phyloP scores from a whole-genome alignment of 805 yeast genomes.

The Yamadazyma takamatsuzukensis region DNA sequence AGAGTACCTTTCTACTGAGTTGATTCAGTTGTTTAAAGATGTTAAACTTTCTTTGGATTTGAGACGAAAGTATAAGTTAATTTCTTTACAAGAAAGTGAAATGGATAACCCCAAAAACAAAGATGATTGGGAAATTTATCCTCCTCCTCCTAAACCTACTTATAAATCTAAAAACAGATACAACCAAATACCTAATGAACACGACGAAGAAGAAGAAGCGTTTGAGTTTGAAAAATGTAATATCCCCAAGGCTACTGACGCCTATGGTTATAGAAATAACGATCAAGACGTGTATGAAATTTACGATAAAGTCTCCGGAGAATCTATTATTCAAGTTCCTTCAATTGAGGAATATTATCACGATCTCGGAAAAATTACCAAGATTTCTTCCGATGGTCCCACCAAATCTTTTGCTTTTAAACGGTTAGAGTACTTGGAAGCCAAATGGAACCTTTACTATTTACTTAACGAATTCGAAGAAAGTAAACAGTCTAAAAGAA shows the following conservation, averaged over 20 bases:
- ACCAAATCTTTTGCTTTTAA: slow-evolving; percentile 94
- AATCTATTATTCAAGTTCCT: slow-evolving; percentile 60
- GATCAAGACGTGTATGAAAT: slow-evolving; percentile 71
- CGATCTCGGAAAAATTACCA: slow-evolving; percentile 73
- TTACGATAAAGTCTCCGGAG: slow-evolving; percentile 24
- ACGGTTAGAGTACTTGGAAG: slow-evolving; percentile 89
- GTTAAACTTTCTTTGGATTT: slow-evolving; percentile 65
- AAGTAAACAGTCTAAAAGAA: slow-evolving; percentile 80
- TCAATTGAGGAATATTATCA: slow-evolving; percentile 77
- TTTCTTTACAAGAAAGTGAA: slow-evolving; percentile 66
- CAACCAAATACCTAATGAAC: slow-evolving; percentile 37
- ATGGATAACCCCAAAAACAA: slow-evolving; percentile 81
- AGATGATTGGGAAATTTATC: slow-evolving; percentile 75
- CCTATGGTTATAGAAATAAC: slow-evolving; percentile 45
- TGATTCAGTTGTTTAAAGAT: slow-evolving; percentile 58
- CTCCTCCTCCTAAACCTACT: slow-evolving; percentile 91
- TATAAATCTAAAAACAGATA: slow-evolving; percentile 57
- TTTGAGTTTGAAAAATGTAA: slow-evolving; percentile 57
- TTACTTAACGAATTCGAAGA: slow-evolving; percentile 91
- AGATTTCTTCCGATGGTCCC: slow-evolving; percentile 89
- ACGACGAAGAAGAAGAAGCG: slow-evolving; percentile 39
- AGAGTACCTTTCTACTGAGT: slow-evolving; percentile 65
- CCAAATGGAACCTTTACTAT: slow-evolving; percentile 91
- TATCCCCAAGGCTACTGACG: slow-evolving; percentile 49
- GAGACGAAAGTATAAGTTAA: slow-evolving; percentile 69